phyloP scores from a whole-genome alignment of 352 stramenopile genomes.

The Phytopythium mirpurense region DNA sequence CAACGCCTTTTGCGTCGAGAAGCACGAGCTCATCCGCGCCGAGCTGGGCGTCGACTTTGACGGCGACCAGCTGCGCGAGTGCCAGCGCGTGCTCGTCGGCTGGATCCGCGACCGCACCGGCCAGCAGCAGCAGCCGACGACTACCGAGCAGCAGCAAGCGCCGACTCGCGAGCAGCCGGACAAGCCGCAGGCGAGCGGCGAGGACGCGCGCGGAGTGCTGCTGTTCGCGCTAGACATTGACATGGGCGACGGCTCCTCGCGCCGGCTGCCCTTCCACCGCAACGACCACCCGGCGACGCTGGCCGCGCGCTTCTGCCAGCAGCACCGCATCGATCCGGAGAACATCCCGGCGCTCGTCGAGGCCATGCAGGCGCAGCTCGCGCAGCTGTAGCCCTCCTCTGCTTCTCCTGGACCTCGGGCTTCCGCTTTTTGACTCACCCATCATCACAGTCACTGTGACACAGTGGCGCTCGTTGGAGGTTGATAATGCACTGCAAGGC shows the following conservation, averaged over 20 bases:
- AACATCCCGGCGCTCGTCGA: conserved; percentile 60
- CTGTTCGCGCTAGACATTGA: conserved; percentile 75
- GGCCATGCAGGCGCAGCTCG: conserved; percentile 44
- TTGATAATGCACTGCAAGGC: not conserved
- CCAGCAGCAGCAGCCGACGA: conserved; percentile 10
- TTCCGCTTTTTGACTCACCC: not conserved
- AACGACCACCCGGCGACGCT: conserved; percentile 44
- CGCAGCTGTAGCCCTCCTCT: conserved; percentile 23
- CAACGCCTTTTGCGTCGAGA: conserved; percentile 70
- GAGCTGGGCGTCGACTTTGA: conserved; percentile 53
- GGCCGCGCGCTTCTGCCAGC: conserved; percentile 51
- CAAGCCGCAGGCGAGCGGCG: not conserved
- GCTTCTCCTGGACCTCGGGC: no score
- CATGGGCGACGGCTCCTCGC: conserved; percentile 38
- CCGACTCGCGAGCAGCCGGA: conserved; percentile 12
- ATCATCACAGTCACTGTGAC: not conserved
- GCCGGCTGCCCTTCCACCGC: conserved; percentile 37
- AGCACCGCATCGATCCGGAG: conserved; percentile 40
- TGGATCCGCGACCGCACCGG: conserved; percentile 25
- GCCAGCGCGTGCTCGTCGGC: conserved; percentile 44
- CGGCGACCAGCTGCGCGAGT: conserved; percentile 52
- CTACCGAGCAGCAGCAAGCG: conserved; percentile 10
- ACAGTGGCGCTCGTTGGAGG: not conserved
- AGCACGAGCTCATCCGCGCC: conserved; percentile 46
- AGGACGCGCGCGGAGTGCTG: conserved; percentile 20